Percentiles rank a stretch among this genome's conserved stretches.
These are phyloP conservation scores for Neurospora pannonica DNA, from an alignment of 495 filamentous ascomycete genomes.

Conservation along the genomic window DNA sequence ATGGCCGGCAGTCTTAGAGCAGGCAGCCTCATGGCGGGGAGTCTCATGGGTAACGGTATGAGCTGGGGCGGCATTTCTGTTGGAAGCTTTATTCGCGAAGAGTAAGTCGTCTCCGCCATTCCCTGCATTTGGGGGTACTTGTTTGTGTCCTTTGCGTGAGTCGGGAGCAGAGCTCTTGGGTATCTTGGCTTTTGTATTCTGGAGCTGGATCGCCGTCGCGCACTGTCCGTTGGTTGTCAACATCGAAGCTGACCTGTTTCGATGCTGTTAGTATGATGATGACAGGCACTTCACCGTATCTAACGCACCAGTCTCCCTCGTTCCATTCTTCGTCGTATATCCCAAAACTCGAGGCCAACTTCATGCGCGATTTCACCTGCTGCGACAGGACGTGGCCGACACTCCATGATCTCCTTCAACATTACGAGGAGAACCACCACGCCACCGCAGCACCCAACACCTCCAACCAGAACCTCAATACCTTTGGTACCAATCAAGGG, in stretches of 20 bases:
- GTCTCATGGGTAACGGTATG: slow-evolving; percentile 69
- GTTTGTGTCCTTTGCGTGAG: neutral
- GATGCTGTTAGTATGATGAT: slow-evolving; percentile 68
- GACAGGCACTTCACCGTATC: slow-evolving; percentile 88
- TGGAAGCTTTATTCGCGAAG: slow-evolving; percentile 93
- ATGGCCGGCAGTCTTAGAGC: slow-evolving; percentile 56
- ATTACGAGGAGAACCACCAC: slow-evolving; percentile 92
- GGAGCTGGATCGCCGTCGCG: neutral
- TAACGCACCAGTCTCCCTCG: slow-evolving; percentile 76
- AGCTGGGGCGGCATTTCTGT: slow-evolving; percentile 97
- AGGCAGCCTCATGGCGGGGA: neutral
- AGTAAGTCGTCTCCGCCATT: slow-evolving; percentile 56
- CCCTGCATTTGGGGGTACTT: slow-evolving; percentile 2
- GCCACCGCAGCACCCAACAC: slow-evolving; percentile 20
- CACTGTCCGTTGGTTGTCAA: slow-evolving; percentile 4
- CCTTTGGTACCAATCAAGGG: slow-evolving; percentile 14
- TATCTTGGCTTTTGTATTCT: slow-evolving; percentile 4
- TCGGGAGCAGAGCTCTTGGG: neutral
- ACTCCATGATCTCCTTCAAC: slow-evolving; percentile 87
- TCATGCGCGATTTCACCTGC: slow-evolving; percentile 92
- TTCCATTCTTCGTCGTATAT: slow-evolving; percentile 97
- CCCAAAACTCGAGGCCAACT: slow-evolving; percentile 93
- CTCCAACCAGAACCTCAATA: slow-evolving; percentile 12
- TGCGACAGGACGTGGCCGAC: slow-evolving; percentile 80
- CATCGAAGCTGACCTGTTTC: slow-evolving; percentile 16